A percentile compares a stretch with the other conserved stretches of the same genome.
Conservation (phyloP, 2,329 filamentous ascomycete genomes). For the Knufia fluminis region DNA sequence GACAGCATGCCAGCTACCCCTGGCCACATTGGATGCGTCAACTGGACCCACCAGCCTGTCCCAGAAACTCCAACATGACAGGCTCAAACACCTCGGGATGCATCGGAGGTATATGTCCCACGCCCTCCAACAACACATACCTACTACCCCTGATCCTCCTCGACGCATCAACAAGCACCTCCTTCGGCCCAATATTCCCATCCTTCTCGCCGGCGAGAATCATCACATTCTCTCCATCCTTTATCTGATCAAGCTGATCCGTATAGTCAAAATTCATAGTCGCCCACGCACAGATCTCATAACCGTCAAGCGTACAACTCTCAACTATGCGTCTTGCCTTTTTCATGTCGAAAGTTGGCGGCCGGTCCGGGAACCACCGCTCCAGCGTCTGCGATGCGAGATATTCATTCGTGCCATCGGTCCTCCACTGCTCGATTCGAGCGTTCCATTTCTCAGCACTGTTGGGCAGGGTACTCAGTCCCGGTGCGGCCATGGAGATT, state of each 20-base stretch:
- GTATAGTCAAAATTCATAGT: slow-evolving; percentile 9
- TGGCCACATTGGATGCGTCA: no score
- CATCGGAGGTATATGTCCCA: slow-evolving; percentile 8
- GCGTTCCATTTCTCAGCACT: background rate
- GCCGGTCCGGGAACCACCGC: slow-evolving; percentile 35
- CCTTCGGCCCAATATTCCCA: slow-evolving; percentile 3
- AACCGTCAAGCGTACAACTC: background rate
- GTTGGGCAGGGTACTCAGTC: background rate
- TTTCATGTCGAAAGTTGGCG: slow-evolving; percentile 27
- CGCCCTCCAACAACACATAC: slow-evolving; percentile 6
- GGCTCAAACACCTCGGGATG: slow-evolving; percentile 5
- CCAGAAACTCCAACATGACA: slow-evolving; percentile 6
- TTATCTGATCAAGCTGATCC: background rate
- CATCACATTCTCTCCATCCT: slow-evolving; percentile 4
- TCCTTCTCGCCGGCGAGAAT: slow-evolving; percentile 5
- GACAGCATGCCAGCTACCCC: no score
- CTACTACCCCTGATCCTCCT: background rate
- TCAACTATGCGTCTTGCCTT: background rate
- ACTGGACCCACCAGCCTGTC: no score
- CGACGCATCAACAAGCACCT: slow-evolving; percentile 2
- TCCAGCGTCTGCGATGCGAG: slow-evolving; percentile 30
- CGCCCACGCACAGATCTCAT: slow-evolving; percentile 6
- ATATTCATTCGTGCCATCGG: background rate
- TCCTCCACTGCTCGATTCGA: background rate
- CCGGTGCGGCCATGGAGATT: slow-evolving; percentile 1